Conservation (phyloP, 495 filamentous ascomycete genomes). For the Rostrohypoxylon terebratum region DNA sequence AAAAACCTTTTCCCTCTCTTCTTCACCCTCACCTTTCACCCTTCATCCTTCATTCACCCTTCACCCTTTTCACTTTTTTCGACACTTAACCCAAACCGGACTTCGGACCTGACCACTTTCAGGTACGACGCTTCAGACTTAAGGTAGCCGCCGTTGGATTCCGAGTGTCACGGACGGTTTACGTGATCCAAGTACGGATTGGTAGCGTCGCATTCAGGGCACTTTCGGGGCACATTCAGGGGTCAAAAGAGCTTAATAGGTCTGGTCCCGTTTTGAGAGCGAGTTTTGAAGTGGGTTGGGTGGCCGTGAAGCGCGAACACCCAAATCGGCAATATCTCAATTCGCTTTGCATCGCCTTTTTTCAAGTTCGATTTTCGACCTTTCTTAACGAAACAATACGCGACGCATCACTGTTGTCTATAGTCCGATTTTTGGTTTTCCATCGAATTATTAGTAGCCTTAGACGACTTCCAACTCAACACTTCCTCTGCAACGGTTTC, state of each 20-base stretch:
- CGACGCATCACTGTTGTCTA: constrained; percentile 24
- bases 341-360: constrained; percentile 12
- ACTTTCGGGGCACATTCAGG: constrained; percentile 25
- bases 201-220: constrained; percentile 43
- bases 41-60: too few relatives aligned
- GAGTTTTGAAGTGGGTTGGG: constrained; percentile 32
- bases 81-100: constrained; percentile 15
- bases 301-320: constrained; percentile 38
- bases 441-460: not conserved
- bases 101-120: constrained; percentile 6
- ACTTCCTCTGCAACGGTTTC: not conserved
- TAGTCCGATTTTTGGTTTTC: constrained; percentile 4
- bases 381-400: constrained; percentile 30
- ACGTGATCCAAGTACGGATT: constrained; percentile 19
- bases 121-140: constrained; percentile 24
- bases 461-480: not conserved
- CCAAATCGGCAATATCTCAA: constrained; percentile 33
- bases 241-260: constrained; percentile 42
- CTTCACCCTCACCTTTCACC: too few relatives aligned
- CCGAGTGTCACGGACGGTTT: constrained; percentile 22
- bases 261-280: constrained; percentile 29
- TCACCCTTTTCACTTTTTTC: constrained; percentile 4
- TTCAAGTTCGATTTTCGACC: not conserved
- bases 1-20: constrained; percentile 11
- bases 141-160: constrained; percentile 10